Evolutionary conservation across 2,329 filamentous ascomycete species (phyloP), one percentile per base, ranked within the genome.

Genomic region (Metarhizium sp.): DNA sequence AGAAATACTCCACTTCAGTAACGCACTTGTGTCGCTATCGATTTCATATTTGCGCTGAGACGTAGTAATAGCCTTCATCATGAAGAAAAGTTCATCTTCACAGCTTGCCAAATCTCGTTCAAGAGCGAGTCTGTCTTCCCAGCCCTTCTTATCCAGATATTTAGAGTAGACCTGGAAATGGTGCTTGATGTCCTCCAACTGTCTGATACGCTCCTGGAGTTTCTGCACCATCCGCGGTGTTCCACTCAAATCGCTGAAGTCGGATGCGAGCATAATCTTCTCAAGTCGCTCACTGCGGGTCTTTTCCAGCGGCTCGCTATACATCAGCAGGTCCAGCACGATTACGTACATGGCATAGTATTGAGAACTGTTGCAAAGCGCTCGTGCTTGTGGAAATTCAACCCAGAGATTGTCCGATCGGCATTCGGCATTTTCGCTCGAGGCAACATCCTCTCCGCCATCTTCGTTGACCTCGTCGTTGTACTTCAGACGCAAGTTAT

Each of bases 291-390:
- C 95, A 64, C 81, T 96, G 57, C 95, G 84, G n/a, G 92, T 95
- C 79, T 99, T 99, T 71, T 99, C 94, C 50, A 95, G 75, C 2
- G 94, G 94, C 69, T 99, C 94, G 66, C 84, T 96, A 74, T 97
- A 99, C 69, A 99, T 85, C 52, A 99, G 78, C 46, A 99, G 79
- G 71, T 99, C 94, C 59, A 97, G 78, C 3, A 96, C 92, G 62
- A 99, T 99, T 71, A 99, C 90, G 67, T 99, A 99, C 78, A 99
- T 86, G 4, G 94, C 89, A 68, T 95, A 99, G 73, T 99, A 99
- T 71, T 99, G 92, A 43, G 87, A 84, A 6, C 95, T 99, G 71
- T 99, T 95, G 75, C 95, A 99, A 49, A 96, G 84, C n/a, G 91
- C 92, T 55, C 91, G 83, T 47, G 95, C 86, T 60, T 95, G 89